Base-by-base conservation (phyloP, 495 filamentous ascomycete genomes). In the Lasiosphaeria hispida region DNA sequence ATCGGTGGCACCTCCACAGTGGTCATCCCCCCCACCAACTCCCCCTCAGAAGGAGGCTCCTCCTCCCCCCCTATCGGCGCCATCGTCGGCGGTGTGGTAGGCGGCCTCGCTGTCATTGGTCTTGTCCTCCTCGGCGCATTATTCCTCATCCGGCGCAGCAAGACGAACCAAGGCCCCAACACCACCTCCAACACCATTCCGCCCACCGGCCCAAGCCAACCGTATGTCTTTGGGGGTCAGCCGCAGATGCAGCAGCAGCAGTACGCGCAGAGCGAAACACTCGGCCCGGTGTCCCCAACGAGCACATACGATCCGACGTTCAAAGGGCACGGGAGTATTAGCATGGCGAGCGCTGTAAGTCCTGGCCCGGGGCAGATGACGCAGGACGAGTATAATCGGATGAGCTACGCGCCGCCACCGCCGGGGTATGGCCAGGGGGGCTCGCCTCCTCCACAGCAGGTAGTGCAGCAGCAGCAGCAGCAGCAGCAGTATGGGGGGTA, bases 81-180 rank as follows among this genome's bases (percentile, higher is more conserved):
- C 37, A 57, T 57, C 19, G 43, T 50, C 36, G 55, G 55, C 13
- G 55, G 55, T 19, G 55, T 50, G 14, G 40, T 57, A 11, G 55
- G 55, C 17, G 55, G 55, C 23, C 15, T 57, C 19, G 55, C 55
- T 11, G 44, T 57, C 10, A 47, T 57, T n/a, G 55, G 30, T 10
- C 44, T 57, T 35, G 13, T 57, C 30, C 8, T 49, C 30, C 35
- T 48, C 36, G 55, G 44, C 7, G 36, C 18, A 36, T 50, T 57
- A 35, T 57, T 57, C 55, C 44, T 57, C 45, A 41, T 57, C 45
- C 43, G 55, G 9, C 55, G 55, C 15, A 41, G 55, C 15, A 41
- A 19, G 15, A 57, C 14, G 33, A 47, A 15, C 11, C n/a, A 39
- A 33, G 41, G 30, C 9, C 50, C 19, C 35, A 53, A 53, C 50